These are phyloP conservation scores for Crassisporium funariophilum DNA, from an alignment of 768 basidiomycete species.

Conservation along the genomic window DNA sequence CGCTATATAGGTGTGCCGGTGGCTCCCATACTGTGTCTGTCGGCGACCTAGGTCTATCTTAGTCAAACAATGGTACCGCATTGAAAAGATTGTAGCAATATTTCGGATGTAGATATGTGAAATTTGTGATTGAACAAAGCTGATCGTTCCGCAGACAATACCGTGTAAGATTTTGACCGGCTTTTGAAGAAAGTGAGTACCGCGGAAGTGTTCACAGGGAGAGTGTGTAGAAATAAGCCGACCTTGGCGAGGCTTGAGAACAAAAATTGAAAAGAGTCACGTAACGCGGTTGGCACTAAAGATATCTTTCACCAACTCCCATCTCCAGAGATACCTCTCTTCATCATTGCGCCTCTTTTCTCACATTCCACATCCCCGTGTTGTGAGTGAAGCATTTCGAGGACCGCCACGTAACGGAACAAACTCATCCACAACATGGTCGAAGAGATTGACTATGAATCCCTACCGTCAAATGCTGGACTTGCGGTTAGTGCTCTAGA, in stretches of 20 bases:
- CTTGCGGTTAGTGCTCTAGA: constrained; percentile 57
- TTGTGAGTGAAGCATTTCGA: not conserved
- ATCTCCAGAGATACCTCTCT: too few relatives aligned
- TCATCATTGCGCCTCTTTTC: too few relatives aligned
- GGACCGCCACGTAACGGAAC: not conserved
- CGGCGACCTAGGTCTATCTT: constrained; percentile 18
- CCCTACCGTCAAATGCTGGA: constrained; percentile 71
- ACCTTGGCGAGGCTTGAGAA: too few relatives aligned
- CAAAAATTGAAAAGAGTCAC: too few relatives aligned
- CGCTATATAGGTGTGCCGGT: constrained; percentile 29
- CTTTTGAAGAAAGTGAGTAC: too few relatives aligned
- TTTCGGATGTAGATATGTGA: not conserved
- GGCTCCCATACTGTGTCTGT: constrained; percentile 25
- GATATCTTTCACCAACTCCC: too few relatives aligned
- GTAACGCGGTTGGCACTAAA: too few relatives aligned
- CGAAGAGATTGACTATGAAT: constrained; percentile 52
- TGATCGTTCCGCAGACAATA: too few relatives aligned
- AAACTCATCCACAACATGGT: constrained; percentile 28
- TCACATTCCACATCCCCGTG: not conserved
- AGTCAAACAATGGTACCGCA: not conserved
- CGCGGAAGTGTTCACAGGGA: too few relatives aligned
- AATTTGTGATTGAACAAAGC: too few relatives aligned
- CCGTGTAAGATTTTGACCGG: too few relatives aligned
- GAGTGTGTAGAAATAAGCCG: too few relatives aligned
- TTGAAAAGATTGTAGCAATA: not conserved